A percentile compares a stretch with the other conserved stretches of the same genome.
phyloP scores from a whole-genome alignment of 2,329 filamentous ascomycete species.

The Claviceps citrina region DNA sequence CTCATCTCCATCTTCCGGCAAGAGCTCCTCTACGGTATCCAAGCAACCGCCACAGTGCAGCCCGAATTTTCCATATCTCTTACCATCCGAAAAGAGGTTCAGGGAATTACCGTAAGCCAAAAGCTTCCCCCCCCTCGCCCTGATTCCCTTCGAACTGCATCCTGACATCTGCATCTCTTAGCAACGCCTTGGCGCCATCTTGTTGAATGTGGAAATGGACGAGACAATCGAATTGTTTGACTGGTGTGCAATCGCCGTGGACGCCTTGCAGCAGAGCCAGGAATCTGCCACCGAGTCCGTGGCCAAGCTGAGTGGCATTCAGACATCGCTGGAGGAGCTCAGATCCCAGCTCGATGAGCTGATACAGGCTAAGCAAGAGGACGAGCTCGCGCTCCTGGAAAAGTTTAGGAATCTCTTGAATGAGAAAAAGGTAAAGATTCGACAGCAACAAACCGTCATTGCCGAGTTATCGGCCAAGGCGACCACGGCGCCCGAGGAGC shows the following conservation, averaged over 20 bases:
- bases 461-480: slow-evolving; percentile 22
- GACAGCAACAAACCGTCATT: slow-evolving; percentile 53
- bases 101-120: slow-evolving; percentile 48
- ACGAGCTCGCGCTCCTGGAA: slow-evolving; percentile 50
- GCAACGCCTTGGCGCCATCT: slow-evolving; percentile 55
- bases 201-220: slow-evolving; percentile 37
- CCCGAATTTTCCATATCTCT: slow-evolving; percentile 39
- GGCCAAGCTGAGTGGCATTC: slow-evolving; percentile 30
- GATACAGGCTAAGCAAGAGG: slow-evolving; percentile 46
- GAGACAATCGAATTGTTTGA: slow-evolving; percentile 50
- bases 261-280: slow-evolving; percentile 29
- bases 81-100: slow-evolving; percentile 47
- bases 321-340: slow-evolving; percentile 42
- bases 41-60: slow-evolving; percentile 43
- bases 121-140: neutral
- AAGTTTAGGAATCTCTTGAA: slow-evolving; percentile 60
- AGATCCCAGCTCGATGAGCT: slow-evolving; percentile 51
- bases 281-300: slow-evolving; percentile 27
- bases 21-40: slow-evolving; percentile 35
- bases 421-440: slow-evolving; percentile 66
- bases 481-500: slow-evolving; percentile 14
- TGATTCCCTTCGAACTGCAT: neutral
- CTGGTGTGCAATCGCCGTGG: slow-evolving; percentile 49
- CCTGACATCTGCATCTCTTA: slow-evolving; percentile 17
- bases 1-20: slow-evolving; percentile 42